Percentiles rank a stretch among this genome's conserved stretches.
These are phyloP conservation scores for Massarina eburnea DNA, from an alignment of 2,329 filamentous ascomycete species.

Conservation along the genomic window DNA sequence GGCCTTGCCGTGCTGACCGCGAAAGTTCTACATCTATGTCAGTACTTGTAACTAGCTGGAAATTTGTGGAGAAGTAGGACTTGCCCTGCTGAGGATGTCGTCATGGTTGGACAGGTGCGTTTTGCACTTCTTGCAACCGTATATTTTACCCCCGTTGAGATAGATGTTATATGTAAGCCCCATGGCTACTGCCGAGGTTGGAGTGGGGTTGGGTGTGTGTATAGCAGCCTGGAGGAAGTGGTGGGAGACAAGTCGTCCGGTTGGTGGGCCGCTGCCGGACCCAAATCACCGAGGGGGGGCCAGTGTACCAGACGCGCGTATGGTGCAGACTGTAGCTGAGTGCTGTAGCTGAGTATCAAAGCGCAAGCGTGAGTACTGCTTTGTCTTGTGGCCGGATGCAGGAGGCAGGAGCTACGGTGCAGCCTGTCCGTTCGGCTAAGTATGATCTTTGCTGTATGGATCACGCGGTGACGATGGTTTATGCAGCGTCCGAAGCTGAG, in stretches of 20 bases:
- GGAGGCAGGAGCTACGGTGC: neutral
- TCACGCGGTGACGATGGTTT: too few relatives aligned
- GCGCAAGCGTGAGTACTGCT: too few relatives aligned
- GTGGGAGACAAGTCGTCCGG: neutral
- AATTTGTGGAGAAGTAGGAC: neutral
- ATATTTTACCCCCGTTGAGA: slow-evolving; percentile 82
- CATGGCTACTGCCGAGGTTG: slow-evolving; percentile 54
- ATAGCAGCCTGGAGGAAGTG: neutral
- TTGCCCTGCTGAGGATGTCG: slow-evolving; percentile 89
- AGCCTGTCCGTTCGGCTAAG: neutral
- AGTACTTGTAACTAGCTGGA: neutral
- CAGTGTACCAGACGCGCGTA: neutral
- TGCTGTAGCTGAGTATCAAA: too few relatives aligned
- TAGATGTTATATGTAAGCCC: slow-evolving; percentile 91
- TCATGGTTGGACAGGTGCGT: slow-evolving; percentile 94
- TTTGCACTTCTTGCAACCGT: slow-evolving; percentile 91
- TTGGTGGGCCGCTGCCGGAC: slow-evolving; percentile 4
- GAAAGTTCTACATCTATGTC: slow-evolving; percentile 73
- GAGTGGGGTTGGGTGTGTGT: neutral
- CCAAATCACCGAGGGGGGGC: slow-evolving; percentile 2
- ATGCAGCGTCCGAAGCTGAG: too few relatives aligned
- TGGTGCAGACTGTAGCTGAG: neutral
- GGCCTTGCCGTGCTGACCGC: slow-evolving; percentile 96
- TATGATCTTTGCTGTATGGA: too few relatives aligned
- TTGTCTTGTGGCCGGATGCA: too few relatives aligned